Evolutionary conservation across 768 basidiomycete species (phyloP).

Genomic region (Tricholoma hemisulphureum): DNA sequence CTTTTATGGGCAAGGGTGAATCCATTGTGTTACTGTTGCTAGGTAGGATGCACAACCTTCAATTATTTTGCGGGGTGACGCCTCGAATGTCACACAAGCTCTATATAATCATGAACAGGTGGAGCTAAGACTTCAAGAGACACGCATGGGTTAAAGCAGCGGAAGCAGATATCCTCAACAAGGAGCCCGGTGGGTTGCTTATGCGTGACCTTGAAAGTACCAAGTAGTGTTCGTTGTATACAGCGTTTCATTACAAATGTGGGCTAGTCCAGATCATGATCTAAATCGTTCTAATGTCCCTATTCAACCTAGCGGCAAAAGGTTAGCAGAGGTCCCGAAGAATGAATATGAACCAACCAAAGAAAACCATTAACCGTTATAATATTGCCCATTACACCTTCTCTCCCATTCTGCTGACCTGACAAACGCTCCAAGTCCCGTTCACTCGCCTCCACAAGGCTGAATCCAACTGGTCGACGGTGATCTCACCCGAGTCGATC

Average conservation of each 20-base stretch:
- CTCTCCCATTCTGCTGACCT: conserved; percentile 32
- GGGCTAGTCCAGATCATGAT: background rate
- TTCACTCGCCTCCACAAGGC: conserved; percentile 27
- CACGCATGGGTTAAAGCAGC: too few species aligned
- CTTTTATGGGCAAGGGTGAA: too few species aligned
- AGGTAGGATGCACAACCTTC: too few species aligned
- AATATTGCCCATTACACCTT: conserved; percentile 17
- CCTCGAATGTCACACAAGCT: too few species aligned
- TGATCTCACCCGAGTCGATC: conserved; percentile 23
- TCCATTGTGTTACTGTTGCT: too few species aligned
- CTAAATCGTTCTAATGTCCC: background rate
- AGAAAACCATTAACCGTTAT: background rate
- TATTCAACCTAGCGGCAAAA: background rate
- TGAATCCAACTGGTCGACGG: conserved; percentile 31
- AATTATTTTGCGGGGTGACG: too few species aligned
- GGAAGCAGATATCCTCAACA: too few species aligned
- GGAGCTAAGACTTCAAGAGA: too few species aligned
- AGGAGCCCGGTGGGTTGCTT: too few species aligned
- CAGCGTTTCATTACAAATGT: background rate
- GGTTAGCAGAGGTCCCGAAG: background rate
- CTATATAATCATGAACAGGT: too few species aligned
- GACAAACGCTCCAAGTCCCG: conserved; percentile 25
- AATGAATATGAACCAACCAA: background rate
- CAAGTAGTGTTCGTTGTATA: background rate
- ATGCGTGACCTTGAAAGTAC: background rate